Evolutionary conservation across 305 asterid genomes (phyloP), one percentile per base, ranked within the genome.

Genomic region (Fraxinus latifolia): DNA sequence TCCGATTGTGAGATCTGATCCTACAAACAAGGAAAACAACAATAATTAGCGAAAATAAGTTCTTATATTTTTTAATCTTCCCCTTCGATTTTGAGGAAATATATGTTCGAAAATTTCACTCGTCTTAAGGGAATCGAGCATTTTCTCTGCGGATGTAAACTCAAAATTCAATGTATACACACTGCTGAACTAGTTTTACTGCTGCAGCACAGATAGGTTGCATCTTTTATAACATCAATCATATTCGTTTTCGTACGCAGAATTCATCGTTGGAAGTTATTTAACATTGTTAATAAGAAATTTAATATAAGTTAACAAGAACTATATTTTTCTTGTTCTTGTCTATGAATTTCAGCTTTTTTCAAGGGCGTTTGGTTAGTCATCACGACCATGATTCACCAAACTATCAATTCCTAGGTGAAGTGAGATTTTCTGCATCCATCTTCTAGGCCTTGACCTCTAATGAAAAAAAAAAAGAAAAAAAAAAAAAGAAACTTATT

Each of bases 1-100:
- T 84, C 97, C 94, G 5, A 70, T 86, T 36, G 97, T 87, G 83
- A 87, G 86, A 9, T 89, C 85, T 84, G 96, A 93, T 84, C 80
- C 86, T 39, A 23, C 81, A 86, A 88, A 85, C 88, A 89, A 88
- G 82, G 91, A 88, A 68, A 79, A 80, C 80, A 91, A 92, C 62
- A 60, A 81, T 77, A 89, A 85, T 85, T 91, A 78, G 80, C 33
- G 7, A 67, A 25, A 5, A 67, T 1, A 7, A 12, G 15, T 53
- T 50, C 19, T 65, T 29, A 68, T 68, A 14, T 27, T 12, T 11
- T 12, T 12, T 7, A 25, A 27, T 25, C 32, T 65, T 65, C 31
- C 14, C 11, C 29, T 60, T 60, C 12, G 4, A 21, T 19, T 60
- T 60, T 60, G 70, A 60, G 31, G 70, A 60, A 19, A 60, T 21